Evolutionary conservation across 2,329 filamentous ascomycete genomes (phyloP).

Genomic region (Cladophialophora psammophila): DNA sequence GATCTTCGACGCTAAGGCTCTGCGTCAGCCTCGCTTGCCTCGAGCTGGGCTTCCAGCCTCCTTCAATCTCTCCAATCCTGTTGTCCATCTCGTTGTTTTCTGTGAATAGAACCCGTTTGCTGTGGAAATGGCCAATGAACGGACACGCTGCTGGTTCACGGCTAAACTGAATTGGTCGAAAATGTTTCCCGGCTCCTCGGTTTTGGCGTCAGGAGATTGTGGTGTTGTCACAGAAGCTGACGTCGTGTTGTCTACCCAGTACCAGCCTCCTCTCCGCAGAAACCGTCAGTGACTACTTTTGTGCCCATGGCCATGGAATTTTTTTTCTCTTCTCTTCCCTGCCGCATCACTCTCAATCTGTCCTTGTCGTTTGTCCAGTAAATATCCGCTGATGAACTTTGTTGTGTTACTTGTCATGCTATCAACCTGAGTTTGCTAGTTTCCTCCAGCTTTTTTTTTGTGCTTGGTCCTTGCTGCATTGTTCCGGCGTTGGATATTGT

Average conservation of each 20-base stretch:
- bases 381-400: slow-evolving; percentile 3
- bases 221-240: slow-evolving; percentile 20
- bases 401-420: slow-evolving; percentile 23
- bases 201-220: slow-evolving; percentile 14
- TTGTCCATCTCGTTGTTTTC: slow-evolving; percentile 16
- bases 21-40: background rate
- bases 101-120: slow-evolving; percentile 22
- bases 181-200: slow-evolving; percentile 10
- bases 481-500: slow-evolving; percentile 30
- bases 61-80: slow-evolving; percentile 28
- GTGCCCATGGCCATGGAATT: slow-evolving; percentile 9
- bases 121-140: slow-evolving; percentile 11
- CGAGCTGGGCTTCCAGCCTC: slow-evolving; percentile 29
- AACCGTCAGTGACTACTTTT: slow-evolving; percentile 15
- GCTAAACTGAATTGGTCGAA: slow-evolving; percentile 5
- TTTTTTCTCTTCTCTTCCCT: slow-evolving; percentile 6
- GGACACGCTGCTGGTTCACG: slow-evolving; percentile 1
- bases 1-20: background rate
- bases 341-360: slow-evolving; percentile 6
- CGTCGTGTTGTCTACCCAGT: slow-evolving; percentile 28
- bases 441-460: slow-evolving; percentile 16
- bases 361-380: slow-evolving; percentile 14
- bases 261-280: slow-evolving; percentile 24
- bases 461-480: slow-evolving; percentile 31
- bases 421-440: slow-evolving; percentile 10